Evolutionary conservation across 2,329 filamentous ascomycete genomes (phyloP), one percentile per base, ranked within the genome.

Genomic region (Paecilomyces formosus): DNA sequence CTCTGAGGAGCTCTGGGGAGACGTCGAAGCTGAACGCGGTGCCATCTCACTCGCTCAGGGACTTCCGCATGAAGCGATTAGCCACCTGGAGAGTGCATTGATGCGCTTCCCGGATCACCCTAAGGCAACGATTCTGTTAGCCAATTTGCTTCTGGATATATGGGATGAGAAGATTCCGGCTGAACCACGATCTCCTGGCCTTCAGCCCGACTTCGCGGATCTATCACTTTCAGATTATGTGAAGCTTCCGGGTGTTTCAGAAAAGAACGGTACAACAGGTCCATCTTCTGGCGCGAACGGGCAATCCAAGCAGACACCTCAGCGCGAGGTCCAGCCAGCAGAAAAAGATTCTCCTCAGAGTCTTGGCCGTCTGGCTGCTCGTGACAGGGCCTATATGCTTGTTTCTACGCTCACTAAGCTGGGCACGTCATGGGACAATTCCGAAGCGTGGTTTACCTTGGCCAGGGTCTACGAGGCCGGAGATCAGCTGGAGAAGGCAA

Each of bases 371-470:
- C 84, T 97, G n/a, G 90, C 92, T 3, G 90, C 92, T 15, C 86
- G 93, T 21, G 94, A 97, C 70, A 84, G 94, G 55, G 94, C 94
- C 0, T 94, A 92, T 69, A 88, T 87, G 12, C 81, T 99, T 15
- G 79, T 99, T 2, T 89, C 88, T 0, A 85, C 86, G 0, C 78
- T 97, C 56, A 97, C 92, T 2, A 95, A 92, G 71, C 83, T 92
- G 8, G 93, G 93, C 8, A 82, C 80, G 12, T 90, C 91, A 0
- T 99, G 94, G 94, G 93, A 97, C 73, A 85, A 88, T 71, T 87
- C 90, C 0, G 94, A 97, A 70, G 94, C 93, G 4, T 99, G 94
- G 94, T 93, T 91, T 68, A 85, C 88, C 3, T 82, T 99, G 33
- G 90, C 92, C 0, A 82, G 91, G 62, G 92, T 90, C 9, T 90